phyloP scores from a whole-genome alignment of 2,329 filamentous ascomycete genomes.

The Colletotrichum sp. region DNA sequence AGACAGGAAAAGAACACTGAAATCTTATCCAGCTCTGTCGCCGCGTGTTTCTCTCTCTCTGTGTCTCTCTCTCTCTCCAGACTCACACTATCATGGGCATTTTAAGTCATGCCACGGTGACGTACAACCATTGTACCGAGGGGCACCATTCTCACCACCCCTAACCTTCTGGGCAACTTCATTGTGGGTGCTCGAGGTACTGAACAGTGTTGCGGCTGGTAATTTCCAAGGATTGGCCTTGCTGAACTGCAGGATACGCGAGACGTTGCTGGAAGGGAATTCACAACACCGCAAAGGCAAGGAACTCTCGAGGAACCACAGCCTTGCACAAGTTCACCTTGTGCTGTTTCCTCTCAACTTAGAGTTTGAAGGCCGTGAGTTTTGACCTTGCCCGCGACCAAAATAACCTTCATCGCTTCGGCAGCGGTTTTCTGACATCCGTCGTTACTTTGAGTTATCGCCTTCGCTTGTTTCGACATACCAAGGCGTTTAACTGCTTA shows the following conservation, averaged over 20 bases:
- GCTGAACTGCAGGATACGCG: neutral
- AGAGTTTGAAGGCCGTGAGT: slow-evolving; percentile 1
- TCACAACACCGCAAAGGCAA: neutral
- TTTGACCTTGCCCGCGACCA: neutral
- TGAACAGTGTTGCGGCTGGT: neutral
- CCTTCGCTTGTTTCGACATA: neutral
- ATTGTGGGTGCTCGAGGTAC: neutral
- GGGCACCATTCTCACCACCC: neutral
- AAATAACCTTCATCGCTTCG: neutral
- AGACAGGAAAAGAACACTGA: neutral
- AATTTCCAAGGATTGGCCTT: neutral
- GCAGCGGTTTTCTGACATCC: neutral
- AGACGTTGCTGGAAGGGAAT: neutral
- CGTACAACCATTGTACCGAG: neutral
- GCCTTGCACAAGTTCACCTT: slow-evolving; percentile 10
- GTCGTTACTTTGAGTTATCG: neutral
- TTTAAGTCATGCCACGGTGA: neutral
- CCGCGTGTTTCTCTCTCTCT: neutral
- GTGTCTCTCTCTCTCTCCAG: neutral
- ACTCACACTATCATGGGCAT: neutral
- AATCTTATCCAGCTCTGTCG: neutral
- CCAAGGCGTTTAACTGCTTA: neutral
- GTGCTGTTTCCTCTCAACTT: slow-evolving; percentile 9
- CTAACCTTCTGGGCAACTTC: neutral
- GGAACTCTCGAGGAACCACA: neutral